Percentiles rank a stretch among this genome's conserved stretches.
These are phyloP conservation scores for Diaporthe humulicola DNA, from an alignment of 2,329 filamentous ascomycete genomes.

Conservation along the genomic window DNA sequence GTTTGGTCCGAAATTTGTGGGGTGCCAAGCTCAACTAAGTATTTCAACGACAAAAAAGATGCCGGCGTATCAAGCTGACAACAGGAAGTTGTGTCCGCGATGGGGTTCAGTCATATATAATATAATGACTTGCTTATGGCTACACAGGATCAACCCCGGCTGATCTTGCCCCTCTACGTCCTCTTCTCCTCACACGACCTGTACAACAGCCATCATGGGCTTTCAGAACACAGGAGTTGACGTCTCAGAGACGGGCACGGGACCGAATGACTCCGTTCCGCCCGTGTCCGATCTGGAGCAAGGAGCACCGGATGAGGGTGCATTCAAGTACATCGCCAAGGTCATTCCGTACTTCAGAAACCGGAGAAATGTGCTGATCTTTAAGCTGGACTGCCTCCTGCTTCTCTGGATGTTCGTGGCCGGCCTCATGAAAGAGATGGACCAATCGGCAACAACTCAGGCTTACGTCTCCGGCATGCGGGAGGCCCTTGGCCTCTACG, in stretches of 20 bases:
- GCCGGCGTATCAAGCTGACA: neutral
- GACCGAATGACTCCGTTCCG: too few species aligned
- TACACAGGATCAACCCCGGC: neutral
- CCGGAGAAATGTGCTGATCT: slow-evolving; percentile 50
- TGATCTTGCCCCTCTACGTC: neutral
- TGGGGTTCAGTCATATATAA: neutral
- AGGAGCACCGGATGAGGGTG: neutral
- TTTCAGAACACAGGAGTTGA: neutral
- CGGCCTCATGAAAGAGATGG: slow-evolving; percentile 54
- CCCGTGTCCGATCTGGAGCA: slow-evolving; percentile 9
- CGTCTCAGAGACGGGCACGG: neutral
- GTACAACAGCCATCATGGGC: neutral
- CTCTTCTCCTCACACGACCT: neutral
- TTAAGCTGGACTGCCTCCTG: slow-evolving; percentile 52
- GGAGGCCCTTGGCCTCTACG: slow-evolving; percentile 21
- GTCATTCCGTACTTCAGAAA: slow-evolving; percentile 47
- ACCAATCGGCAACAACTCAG: slow-evolving; percentile 53
- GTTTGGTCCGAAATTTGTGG: neutral
- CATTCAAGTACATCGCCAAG: slow-evolving; percentile 37
- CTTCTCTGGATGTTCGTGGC: slow-evolving; percentile 53
- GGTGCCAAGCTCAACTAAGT: slow-evolving; percentile 24
- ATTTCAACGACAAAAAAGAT: neutral
- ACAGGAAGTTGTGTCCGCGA: neutral
- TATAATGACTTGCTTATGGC: neutral
- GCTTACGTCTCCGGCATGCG: slow-evolving; percentile 55